Percentiles rank a stretch among this genome's conserved stretches.
Evolutionary conservation across 257 asterid species (phyloP).

Genomic region (Plantago major): DNA sequence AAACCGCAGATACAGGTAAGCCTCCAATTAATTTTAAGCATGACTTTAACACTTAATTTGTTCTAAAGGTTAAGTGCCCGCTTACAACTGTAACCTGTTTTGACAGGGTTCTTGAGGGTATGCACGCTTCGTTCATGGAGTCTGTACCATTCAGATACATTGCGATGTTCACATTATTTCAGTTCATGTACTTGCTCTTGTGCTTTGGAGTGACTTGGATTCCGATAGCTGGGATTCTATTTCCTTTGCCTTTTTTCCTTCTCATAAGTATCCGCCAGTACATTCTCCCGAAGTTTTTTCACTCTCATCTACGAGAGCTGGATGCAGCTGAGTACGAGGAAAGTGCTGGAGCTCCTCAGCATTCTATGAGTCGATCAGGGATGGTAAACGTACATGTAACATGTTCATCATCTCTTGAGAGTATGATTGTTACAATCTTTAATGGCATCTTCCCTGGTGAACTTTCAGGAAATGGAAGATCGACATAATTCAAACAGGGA

Average conservation of each 20-base stretch:
- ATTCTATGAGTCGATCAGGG: slow-evolving; percentile 32
- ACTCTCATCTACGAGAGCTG: slow-evolving; percentile 38
- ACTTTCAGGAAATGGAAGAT: slow-evolving; percentile 28
- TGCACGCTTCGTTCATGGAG: slow-evolving; percentile 55
- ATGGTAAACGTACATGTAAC: slow-evolving; percentile 22
- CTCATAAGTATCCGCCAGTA: slow-evolving; percentile 50
- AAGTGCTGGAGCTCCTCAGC: slow-evolving; percentile 35
- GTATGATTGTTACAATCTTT: not conserved
- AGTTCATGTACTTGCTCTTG: slow-evolving; percentile 34
- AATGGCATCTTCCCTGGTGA: not conserved
- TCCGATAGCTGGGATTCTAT: slow-evolving; percentile 58
- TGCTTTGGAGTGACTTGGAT: slow-evolving; percentile 66
- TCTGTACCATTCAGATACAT: slow-evolving; percentile 48
- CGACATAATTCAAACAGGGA: slow-evolving; percentile 15
- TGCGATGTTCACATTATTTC: slow-evolving; percentile 45
- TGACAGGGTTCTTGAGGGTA: slow-evolving; percentile 40
- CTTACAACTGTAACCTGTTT: not conserved
- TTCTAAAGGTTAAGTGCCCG: too few relatives aligned
- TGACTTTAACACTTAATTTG: not conserved
- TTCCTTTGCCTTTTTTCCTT: slow-evolving; percentile 56
- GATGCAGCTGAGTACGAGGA: slow-evolving; percentile 69
- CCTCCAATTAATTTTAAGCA: not conserved
- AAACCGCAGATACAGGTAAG: slow-evolving; percentile 46
- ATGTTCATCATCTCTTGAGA: not conserved
- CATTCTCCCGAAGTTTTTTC: slow-evolving; percentile 45